phyloP scores from a whole-genome alignment of 2,329 filamentous ascomycete genomes.

The Cercospora citrullina region DNA sequence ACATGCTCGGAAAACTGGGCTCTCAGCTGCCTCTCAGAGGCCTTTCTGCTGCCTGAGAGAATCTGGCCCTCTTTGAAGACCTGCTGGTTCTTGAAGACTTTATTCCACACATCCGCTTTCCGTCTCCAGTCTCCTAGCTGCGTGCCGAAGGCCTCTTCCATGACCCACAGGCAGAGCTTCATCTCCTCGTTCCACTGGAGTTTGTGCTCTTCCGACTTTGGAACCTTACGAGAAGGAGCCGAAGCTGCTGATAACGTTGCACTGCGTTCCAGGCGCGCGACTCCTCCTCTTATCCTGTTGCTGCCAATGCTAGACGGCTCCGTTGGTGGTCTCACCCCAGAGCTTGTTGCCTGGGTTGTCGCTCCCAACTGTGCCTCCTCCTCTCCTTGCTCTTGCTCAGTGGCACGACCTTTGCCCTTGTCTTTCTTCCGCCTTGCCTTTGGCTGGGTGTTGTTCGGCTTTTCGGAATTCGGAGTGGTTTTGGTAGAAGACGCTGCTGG shows the following conservation, averaged over 20 bases:
- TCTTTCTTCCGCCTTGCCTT: not conserved
- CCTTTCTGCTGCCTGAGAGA: not conserved
- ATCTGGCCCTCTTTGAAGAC: not conserved
- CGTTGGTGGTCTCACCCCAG: not conserved
- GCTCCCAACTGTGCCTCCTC: not conserved
- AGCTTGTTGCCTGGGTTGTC: not conserved
- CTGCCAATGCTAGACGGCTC: not conserved
- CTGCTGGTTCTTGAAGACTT: not conserved
- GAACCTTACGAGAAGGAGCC: not conserved
- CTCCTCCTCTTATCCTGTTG: not conserved
- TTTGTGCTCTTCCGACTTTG: not conserved
- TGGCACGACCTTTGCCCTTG: not conserved
- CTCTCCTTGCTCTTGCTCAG: not conserved
- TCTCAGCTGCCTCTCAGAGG: not conserved
- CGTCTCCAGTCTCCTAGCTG: not conserved
- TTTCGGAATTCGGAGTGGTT: not conserved
- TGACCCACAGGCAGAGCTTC: constrained; percentile 5
- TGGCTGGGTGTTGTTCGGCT: not conserved
- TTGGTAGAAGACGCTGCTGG: not conserved
- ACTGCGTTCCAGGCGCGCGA: not conserved
- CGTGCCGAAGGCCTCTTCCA: not conserved
- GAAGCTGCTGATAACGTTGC: not conserved
- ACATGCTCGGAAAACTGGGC: not conserved
- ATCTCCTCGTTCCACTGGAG: not conserved
- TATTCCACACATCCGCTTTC: not conserved